Evolutionary conservation across 768 basidiomycete species (phyloP), one percentile per base, ranked within the genome.

Genomic region (Leccinum broughii): DNA sequence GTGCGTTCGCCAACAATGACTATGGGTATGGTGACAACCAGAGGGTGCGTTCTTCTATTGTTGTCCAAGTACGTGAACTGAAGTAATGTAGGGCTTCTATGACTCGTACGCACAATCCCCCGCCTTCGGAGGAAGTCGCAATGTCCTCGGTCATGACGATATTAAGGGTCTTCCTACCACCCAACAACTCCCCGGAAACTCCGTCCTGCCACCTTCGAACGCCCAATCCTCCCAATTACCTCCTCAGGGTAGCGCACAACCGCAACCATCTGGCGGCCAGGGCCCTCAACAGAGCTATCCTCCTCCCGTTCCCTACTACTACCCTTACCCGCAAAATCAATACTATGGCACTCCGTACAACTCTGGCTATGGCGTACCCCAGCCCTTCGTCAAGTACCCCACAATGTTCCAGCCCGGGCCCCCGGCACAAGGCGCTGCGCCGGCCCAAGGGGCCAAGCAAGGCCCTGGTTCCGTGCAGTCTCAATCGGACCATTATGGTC

Each of bases 381-480:
- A 88, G 66, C 85, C 85, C 4, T 89, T 86, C 69, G 85, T 87
- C 70, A 89, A 92, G 75, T 92, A 91, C 68, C 88, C 89, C 2
- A 73, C 88, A 32, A 85, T 91, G 76, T 91, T 88, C 78, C 86
- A 87, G 66, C 81, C 85, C 34, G 86, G 84, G 9, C 87, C 87
- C 15, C 87, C 88, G 22, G 85, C 85, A 0, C 88, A 88, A 15
- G 84, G 82, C 4, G 83, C 83, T 15, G 85, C 83, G 6, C 83
- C 86, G 0, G 86, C 85, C 57, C 86, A 87, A 1, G 83, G 82
- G 4, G 75, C 80, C n/a, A 88, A 89, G 69, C 88, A 89, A 66
- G 83, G 84, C 15, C 83, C 83, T 41, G 79, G 77, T 53, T 79
- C 81, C 56, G 80, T 80, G 54, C 81, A 81, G 59, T 71, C 74